Percentiles rank a stretch among this genome's conserved stretches.
Evolutionary conservation across 2,329 filamentous ascomycete genomes (phyloP).

Genomic region (Mariannaea sp.): DNA sequence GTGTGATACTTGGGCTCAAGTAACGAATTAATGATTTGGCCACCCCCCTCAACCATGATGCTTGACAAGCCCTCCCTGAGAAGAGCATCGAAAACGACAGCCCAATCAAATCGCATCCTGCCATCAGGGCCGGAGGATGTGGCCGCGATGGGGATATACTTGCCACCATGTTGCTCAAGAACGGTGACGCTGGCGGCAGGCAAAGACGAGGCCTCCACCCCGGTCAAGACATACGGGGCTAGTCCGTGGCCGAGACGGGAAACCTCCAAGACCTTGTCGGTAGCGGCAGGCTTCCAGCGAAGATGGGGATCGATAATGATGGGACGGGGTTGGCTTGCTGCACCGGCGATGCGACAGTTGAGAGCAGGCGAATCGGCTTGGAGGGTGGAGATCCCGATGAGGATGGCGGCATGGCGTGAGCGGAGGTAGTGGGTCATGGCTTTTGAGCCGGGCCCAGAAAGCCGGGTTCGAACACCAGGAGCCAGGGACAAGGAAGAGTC

Average conservation of each 20-base stretch:
- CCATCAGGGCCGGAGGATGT: conserved; percentile 44
- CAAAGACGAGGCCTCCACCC: conserved; percentile 48
- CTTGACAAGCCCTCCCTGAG: conserved; percentile 66
- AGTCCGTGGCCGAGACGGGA: conserved; percentile 68
- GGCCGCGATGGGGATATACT: conserved; percentile 50
- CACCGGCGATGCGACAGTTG: conserved; percentile 75
- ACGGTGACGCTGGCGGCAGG: conserved; percentile 49
- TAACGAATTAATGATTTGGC: conserved; percentile 78
- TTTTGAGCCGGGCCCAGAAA: conserved; percentile 84
- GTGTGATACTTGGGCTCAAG: conserved; percentile 64
- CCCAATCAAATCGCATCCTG: conserved; percentile 64
- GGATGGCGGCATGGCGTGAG: conserved; percentile 79
- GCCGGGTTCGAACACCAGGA: conserved; percentile 77
- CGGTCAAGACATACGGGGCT: conserved; percentile 73
- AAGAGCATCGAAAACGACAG: conserved; percentile 64
- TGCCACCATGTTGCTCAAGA: conserved; percentile 57
- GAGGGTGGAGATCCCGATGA: conserved; percentile 84
- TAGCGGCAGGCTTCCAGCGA: conserved; percentile 68
- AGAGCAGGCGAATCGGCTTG: conserved; percentile 83
- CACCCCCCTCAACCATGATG: conserved; percentile 93
- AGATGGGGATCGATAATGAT: conserved; percentile 79
- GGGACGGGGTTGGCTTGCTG: conserved; percentile 74
- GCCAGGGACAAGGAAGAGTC: conserved; percentile 78
- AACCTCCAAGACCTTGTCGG: conserved; percentile 69
- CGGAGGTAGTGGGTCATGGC: conserved; percentile 93